Evolutionary conservation across 2,329 filamentous ascomycete genomes (phyloP), one percentile per base, ranked within the genome.

Genomic region (Colletotrichum tabaci): DNA sequence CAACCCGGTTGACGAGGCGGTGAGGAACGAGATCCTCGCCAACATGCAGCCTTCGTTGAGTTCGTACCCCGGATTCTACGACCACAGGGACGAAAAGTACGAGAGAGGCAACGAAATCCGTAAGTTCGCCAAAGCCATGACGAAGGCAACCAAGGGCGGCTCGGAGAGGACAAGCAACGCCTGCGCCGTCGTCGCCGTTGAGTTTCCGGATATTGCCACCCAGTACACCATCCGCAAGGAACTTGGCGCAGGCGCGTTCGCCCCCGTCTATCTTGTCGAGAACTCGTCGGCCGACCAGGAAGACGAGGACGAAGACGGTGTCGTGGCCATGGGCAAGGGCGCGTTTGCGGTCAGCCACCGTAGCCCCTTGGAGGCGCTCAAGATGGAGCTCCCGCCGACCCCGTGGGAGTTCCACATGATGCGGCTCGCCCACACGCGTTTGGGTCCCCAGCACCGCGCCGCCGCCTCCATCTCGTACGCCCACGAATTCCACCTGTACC

Each of bases 371-470:
- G 95, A 98, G 81, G 96, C 96, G 1, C 87, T 99, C 76, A 99
- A 99, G 82, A 95, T 98, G 90, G 96, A 99, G 83, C 89, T 93
- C 42, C 94, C 95, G 0, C 94, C 96, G 0, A 93, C 91, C 5
- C 88, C 93, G 0, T 99, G 96, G 96, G 96, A 99, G 79, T 99
- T 98, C 79, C 93, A 98, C 82, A 97, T 99, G 82, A 94, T 98
- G 85, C 92, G 94, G 1, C 89, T 94, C 66, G 91, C 93, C 2
- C 94, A 96, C 74, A 85, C 89, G 26, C 93, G 96, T 0, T 86
- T 99, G 0, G 92, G 92, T 0, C 87, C 92, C 1, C 89, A 88
- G 40, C 84, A 93, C 71, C 91, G 96, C 16, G 92, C 93, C 0
- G 87, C 90, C 0, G 91, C 94, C 3, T 97, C 94, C 16, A 87